Conservation (phyloP, 345 rosid species). For the Mallotus nudiflorus region DNA sequence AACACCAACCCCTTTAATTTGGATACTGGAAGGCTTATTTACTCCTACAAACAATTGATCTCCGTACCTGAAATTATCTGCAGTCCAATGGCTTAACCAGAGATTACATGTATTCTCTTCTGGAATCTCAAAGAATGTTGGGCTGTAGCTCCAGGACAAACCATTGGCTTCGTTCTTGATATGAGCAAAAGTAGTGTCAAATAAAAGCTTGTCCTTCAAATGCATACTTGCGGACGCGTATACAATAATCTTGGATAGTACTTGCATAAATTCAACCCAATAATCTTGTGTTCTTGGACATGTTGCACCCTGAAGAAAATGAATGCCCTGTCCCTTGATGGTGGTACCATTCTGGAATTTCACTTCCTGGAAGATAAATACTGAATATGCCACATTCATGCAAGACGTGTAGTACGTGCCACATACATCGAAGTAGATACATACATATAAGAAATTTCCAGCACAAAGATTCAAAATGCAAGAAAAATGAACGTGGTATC, state of each 20-base stretch:
- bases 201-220: too few relatives aligned
- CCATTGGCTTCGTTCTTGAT: background rate
- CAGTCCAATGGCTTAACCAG: background rate
- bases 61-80: background rate
- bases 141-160: background rate
- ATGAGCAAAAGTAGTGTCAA: background rate
- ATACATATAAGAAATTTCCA: too few relatives aligned
- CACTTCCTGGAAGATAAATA: conserved; percentile 14
- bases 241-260: too few relatives aligned
- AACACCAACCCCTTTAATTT: background rate
- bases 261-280: conserved; percentile 11
- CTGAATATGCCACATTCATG: conserved; percentile 12
- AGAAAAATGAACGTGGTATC: too few relatives aligned
- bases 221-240: background rate
- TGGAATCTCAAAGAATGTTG: background rate
- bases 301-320: background rate
- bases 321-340: background rate
- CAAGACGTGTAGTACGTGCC: too few relatives aligned
- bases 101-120: background rate
- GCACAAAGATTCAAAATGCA: too few relatives aligned
- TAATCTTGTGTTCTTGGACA: background rate
- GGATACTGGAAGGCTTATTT: background rate
- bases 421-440: too few relatives aligned
- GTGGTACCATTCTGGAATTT: too few relatives aligned
- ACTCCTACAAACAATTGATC: background rate